Percentiles rank a stretch among this genome's conserved stretches.
phyloP scores from a whole-genome alignment of 2,329 filamentous ascomycete genomes.

The Aspergillus neotritici region DNA sequence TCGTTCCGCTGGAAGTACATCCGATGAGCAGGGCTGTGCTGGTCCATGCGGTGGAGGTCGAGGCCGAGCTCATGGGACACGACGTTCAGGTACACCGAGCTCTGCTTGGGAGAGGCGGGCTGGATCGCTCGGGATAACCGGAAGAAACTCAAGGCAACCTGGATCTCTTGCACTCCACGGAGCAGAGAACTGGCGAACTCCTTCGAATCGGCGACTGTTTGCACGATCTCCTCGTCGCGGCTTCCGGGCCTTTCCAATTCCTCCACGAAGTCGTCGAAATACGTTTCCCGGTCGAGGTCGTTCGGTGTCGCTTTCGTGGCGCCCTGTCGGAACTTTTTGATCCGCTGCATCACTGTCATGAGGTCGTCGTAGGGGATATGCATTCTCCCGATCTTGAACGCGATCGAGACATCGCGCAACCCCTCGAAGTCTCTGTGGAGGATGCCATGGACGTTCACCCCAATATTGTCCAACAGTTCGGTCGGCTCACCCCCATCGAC shows the following conservation, averaged over 20 bases:
- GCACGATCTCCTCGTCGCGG: conserved; percentile 63
- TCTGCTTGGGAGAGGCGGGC: conserved; percentile 58
- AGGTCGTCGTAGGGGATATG: conserved; percentile 90
- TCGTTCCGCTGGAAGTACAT: conserved; percentile 97
- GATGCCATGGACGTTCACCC: conserved; percentile 85
- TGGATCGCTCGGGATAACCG: conserved; percentile 76
- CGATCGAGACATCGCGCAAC: conserved; percentile 80
- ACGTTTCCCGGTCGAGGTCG: conserved; percentile 53
- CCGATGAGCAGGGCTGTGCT: conserved; percentile 86
- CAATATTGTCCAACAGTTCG: conserved; percentile 81
- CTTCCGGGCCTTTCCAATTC: conserved; percentile 66
- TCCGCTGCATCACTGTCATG: conserved; percentile 39
- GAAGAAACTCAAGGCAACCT: conserved; percentile 88
- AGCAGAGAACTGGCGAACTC: conserved; percentile 87
- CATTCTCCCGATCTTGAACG: conserved; percentile 82
- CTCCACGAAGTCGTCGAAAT: conserved; percentile 66
- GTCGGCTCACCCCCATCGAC: conserved; percentile 76
- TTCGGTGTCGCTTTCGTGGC: conserved; percentile 30
- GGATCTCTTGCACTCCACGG: conserved; percentile 89
- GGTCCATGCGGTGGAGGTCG: conserved; percentile 84
- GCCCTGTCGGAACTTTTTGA: conserved; percentile 30
- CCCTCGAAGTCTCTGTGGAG: conserved; percentile 81
- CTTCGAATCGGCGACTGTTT: conserved; percentile 83
- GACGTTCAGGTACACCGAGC: conserved; percentile 74
- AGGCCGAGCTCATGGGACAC: conserved; percentile 96